These are phyloP conservation scores for Kalanchoe fedtschenkoi DNA, from an alignment of 164 flowering plant genomes.

Conservation along the genomic window DNA sequence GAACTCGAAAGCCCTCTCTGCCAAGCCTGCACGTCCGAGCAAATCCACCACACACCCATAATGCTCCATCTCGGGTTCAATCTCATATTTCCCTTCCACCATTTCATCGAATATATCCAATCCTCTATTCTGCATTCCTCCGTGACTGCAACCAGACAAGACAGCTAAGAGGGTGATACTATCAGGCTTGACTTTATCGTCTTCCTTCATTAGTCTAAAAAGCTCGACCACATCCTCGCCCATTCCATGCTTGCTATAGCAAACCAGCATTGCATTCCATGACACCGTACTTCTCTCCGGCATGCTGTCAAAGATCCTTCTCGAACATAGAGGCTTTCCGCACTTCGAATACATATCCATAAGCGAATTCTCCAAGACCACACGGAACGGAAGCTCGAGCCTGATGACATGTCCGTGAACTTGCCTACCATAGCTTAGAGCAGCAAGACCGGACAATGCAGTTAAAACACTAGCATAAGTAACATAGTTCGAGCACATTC, in stretches of 20 bases:
- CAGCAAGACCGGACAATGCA: conserved; percentile 65
- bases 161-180: conserved; percentile 49
- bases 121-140: conserved; percentile 50
- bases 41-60: conserved; percentile 67
- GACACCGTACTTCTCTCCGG: conserved; percentile 46
- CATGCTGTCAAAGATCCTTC: conserved; percentile 52
- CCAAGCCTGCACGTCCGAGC: conserved; percentile 56
- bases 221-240: conserved; percentile 44
- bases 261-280: conserved; percentile 73
- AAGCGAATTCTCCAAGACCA: conserved; percentile 55
- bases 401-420: conserved; percentile 52
- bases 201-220: conserved; percentile 38
- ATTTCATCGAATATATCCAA: conserved; percentile 44
- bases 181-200: conserved; percentile 38
- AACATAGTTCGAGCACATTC: conserved; percentile 57
- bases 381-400: conserved; percentile 25
- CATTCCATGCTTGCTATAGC: conserved; percentile 62
- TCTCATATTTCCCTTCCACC: conserved; percentile 19
- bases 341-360: conserved; percentile 81
- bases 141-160: conserved; percentile 71
- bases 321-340: conserved; percentile 46
- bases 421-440: conserved; percentile 51
- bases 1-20: conserved; percentile 42
- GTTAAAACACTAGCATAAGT: conserved; percentile 58
- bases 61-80: conserved; percentile 44